Evolutionary conservation across 768 basidiomycete genomes (phyloP).

Genomic region (Pholiota microspora): DNA sequence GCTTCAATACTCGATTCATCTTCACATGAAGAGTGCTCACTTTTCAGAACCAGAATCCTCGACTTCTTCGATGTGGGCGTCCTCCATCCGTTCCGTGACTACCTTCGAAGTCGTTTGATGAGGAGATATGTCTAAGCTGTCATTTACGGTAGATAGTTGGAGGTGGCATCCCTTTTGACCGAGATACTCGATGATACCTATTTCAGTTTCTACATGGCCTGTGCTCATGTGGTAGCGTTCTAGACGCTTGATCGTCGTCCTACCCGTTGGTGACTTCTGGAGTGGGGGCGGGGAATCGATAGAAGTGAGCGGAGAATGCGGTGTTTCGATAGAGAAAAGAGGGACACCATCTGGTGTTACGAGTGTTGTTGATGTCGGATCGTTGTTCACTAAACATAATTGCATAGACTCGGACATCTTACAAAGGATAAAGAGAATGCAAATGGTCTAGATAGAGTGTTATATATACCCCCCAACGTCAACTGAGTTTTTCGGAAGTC

Average conservation of each 20-base stretch:
- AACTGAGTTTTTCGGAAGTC: too few relatives aligned
- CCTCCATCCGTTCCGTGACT: background rate
- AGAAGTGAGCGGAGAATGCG: slow-evolving; percentile 6
- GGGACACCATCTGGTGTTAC: slow-evolving; percentile 30
- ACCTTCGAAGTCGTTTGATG: background rate
- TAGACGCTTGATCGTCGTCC: slow-evolving; percentile 28
- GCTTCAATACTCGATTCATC: background rate
- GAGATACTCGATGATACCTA: slow-evolving; percentile 28
- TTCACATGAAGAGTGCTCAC: background rate
- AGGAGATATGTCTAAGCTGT: slow-evolving; percentile 13
- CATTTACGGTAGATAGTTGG: slow-evolving; percentile 18
- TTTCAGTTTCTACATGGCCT: slow-evolving; percentile 30
- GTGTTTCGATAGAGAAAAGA: slow-evolving; percentile 32
- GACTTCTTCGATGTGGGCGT: background rate
- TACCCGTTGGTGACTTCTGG: slow-evolving; percentile 10
- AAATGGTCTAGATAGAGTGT: background rate
- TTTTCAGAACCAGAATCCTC: slow-evolving; percentile 9
- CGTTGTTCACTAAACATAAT: slow-evolving; percentile 36
- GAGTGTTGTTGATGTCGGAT: slow-evolving; percentile 34
- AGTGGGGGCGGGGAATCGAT: slow-evolving; percentile 2
- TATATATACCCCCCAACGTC: too few relatives aligned
- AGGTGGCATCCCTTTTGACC: slow-evolving; percentile 22
- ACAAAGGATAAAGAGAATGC: background rate
- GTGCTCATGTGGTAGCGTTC: slow-evolving; percentile 23
- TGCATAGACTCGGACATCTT: slow-evolving; percentile 30